Percentiles rank a stretch among this genome's conserved stretches.
Evolutionary conservation across 495 filamentous ascomycete species (phyloP).

Genomic region (Penicillium argentinense): DNA sequence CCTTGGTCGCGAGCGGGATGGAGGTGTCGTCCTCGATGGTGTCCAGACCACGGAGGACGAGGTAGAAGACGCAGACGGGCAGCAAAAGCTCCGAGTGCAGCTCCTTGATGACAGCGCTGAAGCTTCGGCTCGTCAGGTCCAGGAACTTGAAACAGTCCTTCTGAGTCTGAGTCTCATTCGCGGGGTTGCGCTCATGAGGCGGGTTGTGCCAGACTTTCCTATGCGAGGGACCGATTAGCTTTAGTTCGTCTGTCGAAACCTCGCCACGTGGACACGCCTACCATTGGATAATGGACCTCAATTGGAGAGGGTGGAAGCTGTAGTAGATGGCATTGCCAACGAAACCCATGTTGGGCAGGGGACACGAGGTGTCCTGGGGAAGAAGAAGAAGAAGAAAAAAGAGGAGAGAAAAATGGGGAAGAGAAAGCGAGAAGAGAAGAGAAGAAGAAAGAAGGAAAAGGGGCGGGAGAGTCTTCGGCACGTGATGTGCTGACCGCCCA

Average conservation of each 20-base stretch:
- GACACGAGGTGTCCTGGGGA: constrained; percentile 9
- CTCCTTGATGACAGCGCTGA: constrained; percentile 91
- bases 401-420: constrained; percentile 5
- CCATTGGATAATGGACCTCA: constrained; percentile 93
- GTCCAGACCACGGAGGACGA: constrained; percentile 85
- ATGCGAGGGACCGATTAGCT: constrained; percentile 8
- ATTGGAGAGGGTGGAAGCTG: constrained; percentile 70
- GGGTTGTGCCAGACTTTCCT: constrained; percentile 98
- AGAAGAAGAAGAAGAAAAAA: constrained; percentile 1
- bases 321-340: constrained; percentile 68
- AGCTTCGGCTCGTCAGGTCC: constrained; percentile 87
- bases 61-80: constrained; percentile 90
- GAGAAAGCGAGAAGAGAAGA: constrained; percentile 6
- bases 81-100: constrained; percentile 90
- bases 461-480: constrained; percentile 4
- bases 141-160: constrained; percentile 83
- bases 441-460: constrained; percentile 4
- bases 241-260: background rate
- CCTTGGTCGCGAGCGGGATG: constrained; percentile 74
- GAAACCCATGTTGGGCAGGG: constrained; percentile 48
- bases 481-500: constrained; percentile 4
- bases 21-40: constrained; percentile 99
- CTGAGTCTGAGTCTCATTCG: constrained; percentile 71
- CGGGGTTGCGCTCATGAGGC: constrained; percentile 76
- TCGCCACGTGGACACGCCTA: constrained; percentile 36